Percentiles rank a stretch among this genome's conserved stretches.
These are phyloP conservation scores for Pistacia integerrima DNA, from an alignment of 345 rosid genomes.

Conservation along the genomic window DNA sequence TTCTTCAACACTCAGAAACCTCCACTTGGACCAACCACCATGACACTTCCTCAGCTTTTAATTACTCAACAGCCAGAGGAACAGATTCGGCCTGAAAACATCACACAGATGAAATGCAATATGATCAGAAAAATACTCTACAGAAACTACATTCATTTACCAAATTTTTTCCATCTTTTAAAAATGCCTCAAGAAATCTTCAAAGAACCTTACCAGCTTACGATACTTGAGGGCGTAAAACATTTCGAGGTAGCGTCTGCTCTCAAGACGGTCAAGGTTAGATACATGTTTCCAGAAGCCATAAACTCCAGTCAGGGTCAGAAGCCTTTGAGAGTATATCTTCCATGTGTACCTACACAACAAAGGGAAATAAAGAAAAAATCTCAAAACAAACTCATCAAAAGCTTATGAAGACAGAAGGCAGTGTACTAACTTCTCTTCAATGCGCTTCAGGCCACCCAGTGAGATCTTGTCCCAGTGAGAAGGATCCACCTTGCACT, in stretches of 20 bases:
- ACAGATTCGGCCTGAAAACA: slow-evolving; percentile 75
- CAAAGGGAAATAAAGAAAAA: neutral
- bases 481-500: slow-evolving; percentile 63
- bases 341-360: slow-evolving; percentile 79
- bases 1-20: slow-evolving; percentile 15
- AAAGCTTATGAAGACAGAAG: neutral
- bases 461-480: slow-evolving; percentile 75
- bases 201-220: slow-evolving; percentile 51
- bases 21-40: neutral
- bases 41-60: neutral
- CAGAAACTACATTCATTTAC: neutral
- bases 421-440: slow-evolving; percentile 65
- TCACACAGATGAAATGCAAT: neutral
- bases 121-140: neutral
- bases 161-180: neutral
- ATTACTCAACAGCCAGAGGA: slow-evolving; percentile 52
- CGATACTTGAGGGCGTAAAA: slow-evolving; percentile 83
- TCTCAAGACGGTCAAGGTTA: slow-evolving; percentile 85
- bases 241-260: slow-evolving; percentile 93
- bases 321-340: slow-evolving; percentile 80
- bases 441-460: slow-evolving; percentile 78
- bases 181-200: neutral
- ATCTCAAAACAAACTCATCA: too few species aligned
- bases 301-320: slow-evolving; percentile 85
- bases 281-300: slow-evolving; percentile 98